Evolutionary conservation across 768 basidiomycete species (phyloP), one percentile per base, ranked within the genome.

Genomic region (Suillus occidentalis): DNA sequence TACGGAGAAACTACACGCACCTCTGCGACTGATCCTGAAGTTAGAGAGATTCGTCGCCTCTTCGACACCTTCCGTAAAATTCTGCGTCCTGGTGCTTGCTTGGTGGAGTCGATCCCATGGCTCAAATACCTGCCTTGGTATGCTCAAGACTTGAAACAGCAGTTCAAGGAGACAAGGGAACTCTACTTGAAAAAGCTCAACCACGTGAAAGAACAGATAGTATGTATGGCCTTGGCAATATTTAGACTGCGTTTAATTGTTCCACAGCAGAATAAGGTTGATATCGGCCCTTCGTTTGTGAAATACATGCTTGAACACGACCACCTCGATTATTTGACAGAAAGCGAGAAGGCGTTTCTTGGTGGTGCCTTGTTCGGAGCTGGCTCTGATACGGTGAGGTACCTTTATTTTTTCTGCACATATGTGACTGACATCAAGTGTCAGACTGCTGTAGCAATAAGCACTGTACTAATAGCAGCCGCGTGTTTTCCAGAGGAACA

Each of bases 361-460:
- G 84, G 82, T 2, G 86, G 86, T 0, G 80, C 80, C 36, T 82
- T 87, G 76, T 87, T 87, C 65, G 85, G 84, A 37, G 86, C 86
- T 25, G n/a, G n/a, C n/a, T 81, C 82, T 0, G 85, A 85, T 67
- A 85, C 86, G 25, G 75, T 74, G 40, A 20, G 56, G 65, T 47
- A 4, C 7, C n/a, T 12, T 28, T 18, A 14, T 28, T 52, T 18
- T 31, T 9, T 53, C 3, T 16, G 18, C 9, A 31, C 0, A 53
- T 9, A 31, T 4, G 16, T 31, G 14, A 20, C 52, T 53, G 9
- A 53, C 4, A 53, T 31, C 9, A 53, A 18, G 52, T 20, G 28
- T 9, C 16, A 67, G 66, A 65, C 64, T 31, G 42, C 60, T n/a
- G 43, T 42, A 8, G 60, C 64, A 8, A 66, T 67, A 52, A 40